phyloP scores from a whole-genome alignment of 169 alveolate species.

The Plasmodium falciparum region DNA sequence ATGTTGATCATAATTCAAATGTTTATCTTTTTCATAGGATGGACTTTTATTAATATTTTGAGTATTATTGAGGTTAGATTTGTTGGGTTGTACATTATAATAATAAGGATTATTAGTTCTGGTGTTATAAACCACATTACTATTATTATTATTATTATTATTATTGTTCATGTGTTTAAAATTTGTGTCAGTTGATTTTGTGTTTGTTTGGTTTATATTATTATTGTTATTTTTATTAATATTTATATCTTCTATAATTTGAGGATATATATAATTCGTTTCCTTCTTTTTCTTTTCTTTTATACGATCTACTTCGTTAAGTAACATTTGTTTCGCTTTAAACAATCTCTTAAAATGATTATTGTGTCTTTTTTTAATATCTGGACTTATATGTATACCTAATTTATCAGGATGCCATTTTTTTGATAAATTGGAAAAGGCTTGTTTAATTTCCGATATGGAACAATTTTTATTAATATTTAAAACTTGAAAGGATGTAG shows the following conservation, averaged over 20 bases:
- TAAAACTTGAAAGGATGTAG: constrained; percentile 84
- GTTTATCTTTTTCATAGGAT: too few relatives aligned
- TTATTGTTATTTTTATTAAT: not conserved
- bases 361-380: constrained; percentile 79
- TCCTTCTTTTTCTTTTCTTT: constrained; percentile 80
- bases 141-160: not conserved
- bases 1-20: too few relatives aligned
- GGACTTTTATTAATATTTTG: too few relatives aligned
- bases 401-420: constrained; percentile 88
- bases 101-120: not conserved
- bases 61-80: too few relatives aligned
- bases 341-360: constrained; percentile 83
- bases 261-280: constrained; percentile 82
- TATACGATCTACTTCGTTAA: constrained; percentile 77
- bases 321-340: constrained; percentile 81
- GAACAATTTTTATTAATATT: constrained; percentile 77
- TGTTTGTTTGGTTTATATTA: not conserved
- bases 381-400: constrained; percentile 75
- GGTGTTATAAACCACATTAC: not conserved
- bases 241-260: constrained; percentile 53
- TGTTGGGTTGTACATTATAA: too few relatives aligned
- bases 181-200: not conserved
- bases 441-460: constrained; percentile 81
- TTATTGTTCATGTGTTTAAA: not conserved
- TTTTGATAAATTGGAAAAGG: constrained; percentile 82